Evolutionary conservation across 768 basidiomycete species (phyloP), one percentile per base, ranked within the genome.

Genomic region (Boletus pseudo-olivaceus): DNA sequence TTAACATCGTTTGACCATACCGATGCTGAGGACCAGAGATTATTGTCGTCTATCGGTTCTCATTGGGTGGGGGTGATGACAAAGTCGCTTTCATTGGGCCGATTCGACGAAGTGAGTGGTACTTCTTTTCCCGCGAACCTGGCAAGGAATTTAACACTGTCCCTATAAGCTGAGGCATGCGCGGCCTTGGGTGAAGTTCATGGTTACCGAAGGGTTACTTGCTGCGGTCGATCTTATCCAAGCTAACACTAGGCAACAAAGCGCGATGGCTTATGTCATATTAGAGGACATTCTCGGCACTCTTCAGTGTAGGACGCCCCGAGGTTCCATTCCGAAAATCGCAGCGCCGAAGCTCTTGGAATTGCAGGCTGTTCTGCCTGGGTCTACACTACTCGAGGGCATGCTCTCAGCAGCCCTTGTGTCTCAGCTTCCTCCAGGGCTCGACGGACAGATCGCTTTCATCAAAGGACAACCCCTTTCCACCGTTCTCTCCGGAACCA

Each of bases 111-210:
- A 10, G 58, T 59, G 45, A 56, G 66, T 47, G 53, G 38, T 39
- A 1, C 4, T 34, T 27, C 27, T 29, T 34, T 15, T 17, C 9
- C 4, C 5, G 35, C 9, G 19, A 8, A 8, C 7, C 8, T 4
- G 2, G 41, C 38, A 50, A 34, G 4, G 38, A 14, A 51, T 44
- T 20, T 58, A 38, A 53, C 26, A 11, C 1, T 27, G 38, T 20
- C n/a, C 27, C 9, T 27, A 53, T 30, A 58, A 67, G 64, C 56
- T 55, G 45, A 53, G n/a, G 11, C 33, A 43, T 47, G 56, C 33
- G 5, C 53, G 39, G 0, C 58, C 57, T 14, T 91, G 88, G 88
- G 71, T 87, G 40, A 75, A 72, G 38, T 87, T 79, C 60, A 76
- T 86, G 60, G 64, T 72, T 6, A 61, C 68, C 3, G 59, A 69